A percentile compares a stretch with the other conserved stretches of the same genome.
These are phyloP conservation scores for Sclerospora graminicola DNA, from an alignment of 352 stramenopile genomes.

Conservation along the genomic window DNA sequence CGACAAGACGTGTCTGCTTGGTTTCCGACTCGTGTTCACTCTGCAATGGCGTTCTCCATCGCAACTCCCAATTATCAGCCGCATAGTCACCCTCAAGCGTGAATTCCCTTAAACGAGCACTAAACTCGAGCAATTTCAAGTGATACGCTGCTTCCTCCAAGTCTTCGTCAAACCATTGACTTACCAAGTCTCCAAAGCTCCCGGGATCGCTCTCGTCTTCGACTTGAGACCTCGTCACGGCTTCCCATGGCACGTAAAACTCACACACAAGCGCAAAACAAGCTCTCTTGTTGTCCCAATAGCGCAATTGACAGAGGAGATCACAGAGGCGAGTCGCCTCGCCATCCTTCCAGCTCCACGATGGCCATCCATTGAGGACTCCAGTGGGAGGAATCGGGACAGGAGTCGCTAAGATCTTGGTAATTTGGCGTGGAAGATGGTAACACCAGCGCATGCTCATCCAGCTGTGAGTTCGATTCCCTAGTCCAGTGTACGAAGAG, in stretches of 20 bases:
- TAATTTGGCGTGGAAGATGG: conserved; percentile 48
- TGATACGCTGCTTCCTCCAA: conserved; percentile 39
- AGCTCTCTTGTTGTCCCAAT: conserved; percentile 44
- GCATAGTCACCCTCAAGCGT: conserved; percentile 17
- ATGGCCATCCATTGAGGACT: conserved; percentile 49
- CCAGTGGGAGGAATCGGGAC: conserved; percentile 54
- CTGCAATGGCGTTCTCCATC: conserved; percentile 57
- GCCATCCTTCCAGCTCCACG: conserved; percentile 31
- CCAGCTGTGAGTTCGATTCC: conserved; percentile 53
- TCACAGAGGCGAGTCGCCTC: conserved; percentile 39
- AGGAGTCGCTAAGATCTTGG: conserved; percentile 36
- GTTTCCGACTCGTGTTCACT: conserved; percentile 46
- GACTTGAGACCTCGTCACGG: neutral
- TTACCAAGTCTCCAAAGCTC: conserved; percentile 63
- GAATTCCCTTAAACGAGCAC: conserved; percentile 22
- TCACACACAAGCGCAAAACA: conserved; percentile 44
- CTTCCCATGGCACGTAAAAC: conserved; percentile 73
- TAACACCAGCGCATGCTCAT: conserved; percentile 80
- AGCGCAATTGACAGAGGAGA: conserved; percentile 61
- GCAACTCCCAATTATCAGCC: conserved; percentile 75
- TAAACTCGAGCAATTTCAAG: conserved; percentile 32
- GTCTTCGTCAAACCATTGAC: conserved; percentile 60
- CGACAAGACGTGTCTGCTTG: conserved; percentile 50
- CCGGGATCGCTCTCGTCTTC: conserved; percentile 30
- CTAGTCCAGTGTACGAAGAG: conserved; percentile 15